These are phyloP conservation scores for Tulasnella sp. DNA, from an alignment of 768 basidiomycete species.

Conservation along the genomic window DNA sequence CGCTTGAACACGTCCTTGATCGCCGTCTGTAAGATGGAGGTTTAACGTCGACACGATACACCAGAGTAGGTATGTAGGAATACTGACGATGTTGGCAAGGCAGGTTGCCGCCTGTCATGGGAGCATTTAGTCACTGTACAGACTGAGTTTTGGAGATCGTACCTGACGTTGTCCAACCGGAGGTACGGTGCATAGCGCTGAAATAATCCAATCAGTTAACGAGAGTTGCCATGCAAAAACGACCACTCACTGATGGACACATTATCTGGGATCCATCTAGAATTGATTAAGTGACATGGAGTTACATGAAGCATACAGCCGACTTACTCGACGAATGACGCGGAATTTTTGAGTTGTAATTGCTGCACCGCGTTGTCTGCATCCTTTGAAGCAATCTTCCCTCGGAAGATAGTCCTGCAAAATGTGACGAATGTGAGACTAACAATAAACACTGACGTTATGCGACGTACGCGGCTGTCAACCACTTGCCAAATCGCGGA, in stretches of 20 bases:
- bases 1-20: conserved; percentile 81
- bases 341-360: conserved; percentile 62
- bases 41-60: too few species aligned
- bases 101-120: conserved; percentile 51
- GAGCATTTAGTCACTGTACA: conserved; percentile 13
- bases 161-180: conserved; percentile 67
- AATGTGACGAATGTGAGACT: neutral
- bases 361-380: conserved; percentile 64
- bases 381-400: conserved; percentile 66
- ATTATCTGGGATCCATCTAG: conserved; percentile 82
- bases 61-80: neutral
- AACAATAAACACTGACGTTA: neutral
- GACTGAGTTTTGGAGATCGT: conserved; percentile 24
- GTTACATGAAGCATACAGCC: neutral
- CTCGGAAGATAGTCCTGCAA: conserved; percentile 64
- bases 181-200: conserved; percentile 60
- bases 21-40: conserved; percentile 26
- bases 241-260: conserved; percentile 47
- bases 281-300: conserved; percentile 1
- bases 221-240: neutral
- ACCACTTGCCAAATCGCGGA: conserved; percentile 66
- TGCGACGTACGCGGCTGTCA: conserved; percentile 49
- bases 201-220: neutral
- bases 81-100: conserved; percentile 46
- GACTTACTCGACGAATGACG: conserved; percentile 66